Evolutionary conservation across 345 rosid species (phyloP).

Genomic region (Citrus mangshanensis): DNA sequence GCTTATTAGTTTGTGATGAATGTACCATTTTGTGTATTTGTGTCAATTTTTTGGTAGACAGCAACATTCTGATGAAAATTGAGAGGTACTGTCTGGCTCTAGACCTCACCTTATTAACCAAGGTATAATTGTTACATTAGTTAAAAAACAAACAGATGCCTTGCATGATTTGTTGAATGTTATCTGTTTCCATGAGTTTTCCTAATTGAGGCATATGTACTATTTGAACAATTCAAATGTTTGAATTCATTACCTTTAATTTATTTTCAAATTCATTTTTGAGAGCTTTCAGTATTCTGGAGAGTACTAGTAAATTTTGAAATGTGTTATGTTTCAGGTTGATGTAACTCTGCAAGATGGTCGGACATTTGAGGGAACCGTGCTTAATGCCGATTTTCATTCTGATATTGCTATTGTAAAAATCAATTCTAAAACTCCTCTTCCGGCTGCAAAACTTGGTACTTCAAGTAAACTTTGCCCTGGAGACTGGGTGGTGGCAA

Average conservation of each 20-base stretch:
- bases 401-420: constrained; percentile 94
- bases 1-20: too few species aligned
- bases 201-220: neutral
- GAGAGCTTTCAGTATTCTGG: neutral
- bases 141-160: neutral
- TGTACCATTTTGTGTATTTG: too few species aligned
- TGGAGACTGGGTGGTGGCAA: constrained; percentile 91
- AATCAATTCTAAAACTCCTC: constrained; percentile 74
- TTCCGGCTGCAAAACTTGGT: constrained; percentile 84
- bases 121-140: neutral
- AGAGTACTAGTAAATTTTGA: neutral
- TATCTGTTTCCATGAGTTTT: neutral
- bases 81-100: too few species aligned
- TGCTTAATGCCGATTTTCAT: constrained; percentile 76
- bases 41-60: too few species aligned
- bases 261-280: neutral
- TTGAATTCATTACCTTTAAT: neutral
- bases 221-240: neutral
- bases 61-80: too few species aligned
- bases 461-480: constrained; percentile 82
- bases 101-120: too few species aligned
- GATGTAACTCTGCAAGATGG: constrained; percentile 97
- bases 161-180: neutral
- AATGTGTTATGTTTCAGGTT: constrained; percentile 43
- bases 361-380: constrained; percentile 76